Percentiles rank a stretch among this genome's conserved stretches.
Evolutionary conservation across 768 basidiomycete genomes (phyloP).

Genomic region (Paxillus ammoniavirescens): DNA sequence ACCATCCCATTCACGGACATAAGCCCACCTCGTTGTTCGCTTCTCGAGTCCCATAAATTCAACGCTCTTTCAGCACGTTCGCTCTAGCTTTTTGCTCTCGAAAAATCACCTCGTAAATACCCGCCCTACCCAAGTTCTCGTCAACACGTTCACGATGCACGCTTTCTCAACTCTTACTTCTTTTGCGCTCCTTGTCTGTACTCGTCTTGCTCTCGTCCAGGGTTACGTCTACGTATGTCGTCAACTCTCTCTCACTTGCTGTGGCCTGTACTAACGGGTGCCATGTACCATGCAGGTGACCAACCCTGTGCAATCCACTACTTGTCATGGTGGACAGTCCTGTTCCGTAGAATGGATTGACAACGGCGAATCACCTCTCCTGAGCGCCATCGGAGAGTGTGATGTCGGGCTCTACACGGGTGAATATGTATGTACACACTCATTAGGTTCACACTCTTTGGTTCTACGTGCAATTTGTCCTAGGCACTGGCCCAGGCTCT

Average conservation of each 20-base stretch:
- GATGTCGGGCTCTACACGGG: conserved; percentile 60
- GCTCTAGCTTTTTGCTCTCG: conserved; percentile 4
- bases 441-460: neutral
- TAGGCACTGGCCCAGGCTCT: conserved; percentile 62
- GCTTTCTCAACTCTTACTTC: conserved; percentile 7
- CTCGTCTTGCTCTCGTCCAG: conserved; percentile 9
- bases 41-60: conserved; percentile 28
- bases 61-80: conserved; percentile 6
- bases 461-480: neutral
- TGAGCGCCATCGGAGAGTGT: conserved; percentile 50
- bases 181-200: conserved; percentile 20
- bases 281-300: conserved; percentile 41
- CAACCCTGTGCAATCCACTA: conserved; percentile 39
- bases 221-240: conserved; percentile 21
- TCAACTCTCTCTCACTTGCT: neutral
- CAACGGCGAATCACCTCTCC: conserved; percentile 51
- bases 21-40: conserved; percentile 17
- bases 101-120: neutral
- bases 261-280: neutral
- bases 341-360: conserved; percentile 65
- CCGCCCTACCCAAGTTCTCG: neutral
- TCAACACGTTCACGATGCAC: conserved; percentile 14
- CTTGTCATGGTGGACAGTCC: conserved; percentile 51
- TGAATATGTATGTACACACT: conserved; percentile 39
- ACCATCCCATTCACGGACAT: conserved; percentile 2